Base-by-base conservation (phyloP, 2,329 filamentous ascomycete genomes). In the Penicillium oxalicum region DNA sequence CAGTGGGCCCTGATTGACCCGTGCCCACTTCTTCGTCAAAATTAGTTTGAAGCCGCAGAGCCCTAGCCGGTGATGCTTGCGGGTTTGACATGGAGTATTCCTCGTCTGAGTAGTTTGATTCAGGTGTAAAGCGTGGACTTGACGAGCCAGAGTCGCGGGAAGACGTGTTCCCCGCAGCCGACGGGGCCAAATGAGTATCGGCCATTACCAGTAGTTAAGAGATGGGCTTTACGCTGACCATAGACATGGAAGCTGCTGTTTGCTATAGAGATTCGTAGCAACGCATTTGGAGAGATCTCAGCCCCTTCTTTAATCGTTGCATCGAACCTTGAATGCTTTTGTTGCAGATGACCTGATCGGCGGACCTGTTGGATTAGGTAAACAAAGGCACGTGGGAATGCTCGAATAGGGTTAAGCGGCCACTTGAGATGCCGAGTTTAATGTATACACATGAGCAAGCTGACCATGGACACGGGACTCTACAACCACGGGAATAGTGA, bases 1-100 rank as follows among this genome's bases (percentile, higher is more conserved):
- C 51, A 33, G 62, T 59, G 4, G 59, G 61, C 38, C 60, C 44
- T 48, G 56, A 48, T 9, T 48, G 50, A 18, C 44, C 50, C 34
- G 52, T 51, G n/a, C 37, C 52, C 3, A 58, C 51, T 4, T 43
- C 40, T 4, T 49, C 47, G 13, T 52, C 55, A 29, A 71, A 64
- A 48, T 70, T 59, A 2, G 69, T 72, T 49, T 68, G 61, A 12
- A 72, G 47, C 40, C 55, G 65, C 40, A 66, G 53, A 1, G 59
- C 47, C 12, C 61, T 57, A 7, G 46, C 45, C 12, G 52, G 46
- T 2, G 58, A 54, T 29, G 56, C 59, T 8, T 44, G 47, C 0
- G 53, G 50, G n/a, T 49, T 52, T 4, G 54, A 45, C 4, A 40
- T 38, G 8, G 51, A 40, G 37, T 44, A 49, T 2, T 61, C 63